These are phyloP conservation scores for Macrolepiota dolichaula DNA, from an alignment of 768 basidiomycete genomes.

Conservation along the genomic window DNA sequence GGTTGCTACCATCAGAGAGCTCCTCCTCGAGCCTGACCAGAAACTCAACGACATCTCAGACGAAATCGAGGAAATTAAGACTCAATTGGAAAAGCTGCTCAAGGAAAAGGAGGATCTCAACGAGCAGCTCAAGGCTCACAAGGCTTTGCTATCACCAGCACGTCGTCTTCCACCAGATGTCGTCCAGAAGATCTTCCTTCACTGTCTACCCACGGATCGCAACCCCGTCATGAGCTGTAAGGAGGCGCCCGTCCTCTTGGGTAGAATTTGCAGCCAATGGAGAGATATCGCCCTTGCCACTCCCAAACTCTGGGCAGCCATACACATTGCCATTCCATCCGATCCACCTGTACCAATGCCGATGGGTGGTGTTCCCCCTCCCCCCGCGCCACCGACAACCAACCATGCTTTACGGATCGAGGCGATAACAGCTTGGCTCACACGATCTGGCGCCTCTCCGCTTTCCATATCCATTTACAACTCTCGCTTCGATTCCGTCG, in stretches of 20 bases:
- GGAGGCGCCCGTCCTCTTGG: constrained; percentile 18
- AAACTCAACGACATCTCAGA: constrained; percentile 6
- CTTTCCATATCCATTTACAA: constrained; percentile 11
- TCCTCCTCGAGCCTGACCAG: constrained; percentile 8
- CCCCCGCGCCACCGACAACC: background rate
- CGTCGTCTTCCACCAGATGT: constrained; percentile 18
- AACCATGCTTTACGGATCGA: background rate
- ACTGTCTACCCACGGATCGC: constrained; percentile 18
- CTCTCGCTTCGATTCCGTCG: constrained; percentile 8
- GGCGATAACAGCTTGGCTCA: constrained; percentile 12
- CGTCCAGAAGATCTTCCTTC: constrained; percentile 17
- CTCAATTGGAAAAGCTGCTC: constrained; percentile 1
- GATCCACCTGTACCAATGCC: constrained; percentile 8
- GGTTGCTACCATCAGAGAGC: constrained; percentile 2
- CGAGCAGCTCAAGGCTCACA: constrained; percentile 8
- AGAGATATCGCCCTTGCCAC: constrained; percentile 14
- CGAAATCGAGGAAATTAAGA: constrained; percentile 7
- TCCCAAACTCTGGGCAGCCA: constrained; percentile 17
- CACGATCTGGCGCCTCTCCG: constrained; percentile 11
- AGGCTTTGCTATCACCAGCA: constrained; percentile 14
- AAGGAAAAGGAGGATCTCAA: constrained; percentile 3
- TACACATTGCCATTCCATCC: constrained; percentile 18
- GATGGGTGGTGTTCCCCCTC: background rate
- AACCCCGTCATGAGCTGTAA: constrained; percentile 18
- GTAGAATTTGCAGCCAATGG: constrained; percentile 19